Base-by-base conservation (phyloP, 2,329 filamentous ascomycete genomes). In the Phialemoniopsis sp. region DNA sequence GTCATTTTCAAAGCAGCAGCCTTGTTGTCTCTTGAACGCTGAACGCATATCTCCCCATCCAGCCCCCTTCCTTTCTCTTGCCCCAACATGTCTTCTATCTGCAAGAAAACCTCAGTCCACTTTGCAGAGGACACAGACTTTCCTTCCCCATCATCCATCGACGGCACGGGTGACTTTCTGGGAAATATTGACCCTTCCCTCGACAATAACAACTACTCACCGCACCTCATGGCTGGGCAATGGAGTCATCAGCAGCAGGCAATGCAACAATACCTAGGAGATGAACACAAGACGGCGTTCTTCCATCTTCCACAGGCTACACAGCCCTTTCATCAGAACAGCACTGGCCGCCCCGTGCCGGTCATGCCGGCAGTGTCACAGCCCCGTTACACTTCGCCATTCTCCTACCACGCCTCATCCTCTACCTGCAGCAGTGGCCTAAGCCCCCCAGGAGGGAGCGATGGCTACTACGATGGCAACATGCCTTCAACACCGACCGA, bases 361-460 rank as follows among this genome's bases (percentile, higher is more conserved):
- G 30, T 41, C 9, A 32, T 47, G 13, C 47, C 49, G 13, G 39
- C 43, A 12, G 36, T 47, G 3, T 47, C 48, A 2, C 47, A 49
- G 13, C 40, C 44, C 37, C 60, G 60, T 18, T 56, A 58, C 32
- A 51, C 46, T 21, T 66, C 65, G 8, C 63, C 66, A 8, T 59
- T 60, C 12, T 67, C 60, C 14, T 62, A 63, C 12, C 55, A 61
- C 19, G 55, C 52, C 30, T 54, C 56, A 13, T 58, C 62, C 5
- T 63, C 63, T 16, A 56, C 56, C 1, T 60, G 60, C 40, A 60
- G 62, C 41, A 62, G 57, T 37, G 54, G 52, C 18, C 53, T 57
- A 16, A 69, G 65, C 29, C 65, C 65, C 13, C 56, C 54, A 4
- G 51, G 60, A 5, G 64, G 68, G n/a, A 60, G 57, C 39, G 66